Evolutionary conservation across 2,329 filamentous ascomycete species (phyloP), one percentile per base, ranked within the genome.

Genomic region (Trichoderma koningii): DNA sequence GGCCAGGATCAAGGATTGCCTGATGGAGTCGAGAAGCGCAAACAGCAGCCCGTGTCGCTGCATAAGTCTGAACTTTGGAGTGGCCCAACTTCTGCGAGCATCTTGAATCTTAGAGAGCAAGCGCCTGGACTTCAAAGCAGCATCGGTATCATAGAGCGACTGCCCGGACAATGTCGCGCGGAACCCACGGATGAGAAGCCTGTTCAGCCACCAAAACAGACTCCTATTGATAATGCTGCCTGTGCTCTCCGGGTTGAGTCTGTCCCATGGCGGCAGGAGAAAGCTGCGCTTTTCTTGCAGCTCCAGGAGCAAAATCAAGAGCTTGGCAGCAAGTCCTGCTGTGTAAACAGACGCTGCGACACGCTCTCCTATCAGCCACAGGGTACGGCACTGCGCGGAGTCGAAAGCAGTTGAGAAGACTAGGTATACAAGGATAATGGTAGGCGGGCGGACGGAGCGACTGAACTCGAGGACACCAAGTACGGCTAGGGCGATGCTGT

Each of bases 201-300:
- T 55, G 48, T 75, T 75, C 26, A 77, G 53, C 75, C 75, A 77
- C 73, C 73, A 75, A 50, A 76, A 74, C 14, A 77, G 63, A 21
- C 71, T 74, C 26, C 73, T 69, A 64, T 72, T 75, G 42, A 76
- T 67, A 44, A 74, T 61, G n/a, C 75, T 73, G 50, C 72, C 73
- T 2, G 74, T 78, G 5, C 70, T 68, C 65, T 79, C 77, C 2
- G 71, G 68, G 15, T 72, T 59, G 23, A 72, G 66, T 44, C 70
- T 57, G 15, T 64, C 64, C 56, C 70, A 65, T 48, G 65, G 67
- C 3, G 55, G 28, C 15, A 57, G 50, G 21, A 74, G 63, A 65
- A 69, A 64, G 30, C 69, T 47, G 9, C 70, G 68, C 67, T 77
- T 77, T 3, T 71, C 67, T 1, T 68, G 26, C 19, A 71, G 70